Evolutionary conservation across 805 yeast genomes (phyloP).

Genomic region (Hanseniaspora clermontiae): DNA sequence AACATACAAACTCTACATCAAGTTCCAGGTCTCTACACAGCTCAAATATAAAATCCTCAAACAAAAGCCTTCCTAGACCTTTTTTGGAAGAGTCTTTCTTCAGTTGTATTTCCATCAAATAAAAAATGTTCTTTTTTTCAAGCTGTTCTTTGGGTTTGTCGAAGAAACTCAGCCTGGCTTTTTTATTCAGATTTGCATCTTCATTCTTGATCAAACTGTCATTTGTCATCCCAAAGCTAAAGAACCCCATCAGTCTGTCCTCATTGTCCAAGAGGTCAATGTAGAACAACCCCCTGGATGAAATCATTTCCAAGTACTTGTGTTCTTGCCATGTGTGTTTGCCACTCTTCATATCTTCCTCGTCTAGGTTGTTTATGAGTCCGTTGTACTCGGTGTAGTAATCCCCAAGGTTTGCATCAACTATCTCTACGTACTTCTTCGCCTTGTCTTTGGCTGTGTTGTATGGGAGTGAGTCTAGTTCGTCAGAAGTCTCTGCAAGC

Average conservation of each 20-base stretch:
- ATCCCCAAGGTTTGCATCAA: background rate
- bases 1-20: conserved; percentile 11
- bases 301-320: conserved; percentile 3
- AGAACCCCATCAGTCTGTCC: background rate
- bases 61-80: background rate
- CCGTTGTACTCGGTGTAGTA: background rate
- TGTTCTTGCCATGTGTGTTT: background rate
- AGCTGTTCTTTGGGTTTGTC: background rate
- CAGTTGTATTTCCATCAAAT: conserved; percentile 9
- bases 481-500: conserved; percentile 1
- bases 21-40: background rate
- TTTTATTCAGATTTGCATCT: background rate
- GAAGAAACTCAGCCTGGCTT: background rate
- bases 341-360: background rate
- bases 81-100: background rate
- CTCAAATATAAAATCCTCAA: background rate
- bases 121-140: background rate
- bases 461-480: background rate
- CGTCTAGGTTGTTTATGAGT: background rate
- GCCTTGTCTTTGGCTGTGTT: background rate
- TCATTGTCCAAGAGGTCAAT: background rate
- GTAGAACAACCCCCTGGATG: conserved; percentile 1
- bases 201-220: background rate
- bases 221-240: background rate
- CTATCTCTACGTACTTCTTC: background rate